These are phyloP conservation scores for Vitellaria paradoxa DNA, from an alignment of 179 eudicot genomes.

Conservation along the genomic window DNA sequence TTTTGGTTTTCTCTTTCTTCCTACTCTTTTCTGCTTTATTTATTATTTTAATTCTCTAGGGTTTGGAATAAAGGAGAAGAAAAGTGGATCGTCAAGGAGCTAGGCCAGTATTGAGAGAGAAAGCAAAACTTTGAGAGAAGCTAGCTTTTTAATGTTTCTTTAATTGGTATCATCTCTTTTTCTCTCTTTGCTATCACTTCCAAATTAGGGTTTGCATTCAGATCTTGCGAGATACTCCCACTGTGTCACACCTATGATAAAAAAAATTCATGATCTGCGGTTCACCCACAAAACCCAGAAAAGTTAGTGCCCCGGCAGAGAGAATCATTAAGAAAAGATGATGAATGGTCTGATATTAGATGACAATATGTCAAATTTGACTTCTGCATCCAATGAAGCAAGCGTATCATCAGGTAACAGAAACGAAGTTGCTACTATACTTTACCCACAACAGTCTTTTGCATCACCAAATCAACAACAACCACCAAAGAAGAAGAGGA, in stretches of 20 bases:
- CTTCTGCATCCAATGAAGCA: conserved; percentile 48
- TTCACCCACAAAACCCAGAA: not conserved
- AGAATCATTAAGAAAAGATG: conserved; percentile 22
- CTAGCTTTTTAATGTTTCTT: conserved; percentile 5
- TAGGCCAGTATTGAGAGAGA: not conserved
- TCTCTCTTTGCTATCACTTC: conserved; percentile 4
- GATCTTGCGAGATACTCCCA: conserved; percentile 4
- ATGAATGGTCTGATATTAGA: conserved; percentile 48
- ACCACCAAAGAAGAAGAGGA: conserved; percentile 56
- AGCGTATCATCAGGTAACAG: conserved; percentile 35
- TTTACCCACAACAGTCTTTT: conserved; percentile 31
- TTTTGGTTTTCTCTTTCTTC: not conserved
- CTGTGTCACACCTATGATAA: not conserved
- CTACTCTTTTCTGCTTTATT: not conserved
- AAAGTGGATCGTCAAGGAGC: not conserved
- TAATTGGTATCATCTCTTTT: conserved; percentile 7
- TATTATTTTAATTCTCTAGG: not conserved
- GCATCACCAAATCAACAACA: conserved; percentile 24
- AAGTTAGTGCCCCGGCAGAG: not conserved
- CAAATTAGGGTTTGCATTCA: conserved; percentile 20
- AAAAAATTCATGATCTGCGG: not conserved
- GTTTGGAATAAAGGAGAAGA: conserved; percentile 4
- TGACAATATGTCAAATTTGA: conserved; percentile 65
- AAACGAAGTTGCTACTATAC: conserved; percentile 26
- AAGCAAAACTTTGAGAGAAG: not conserved